phyloP scores from a whole-genome alignment of 331 rosid genomes.

The Malus hybrid region DNA sequence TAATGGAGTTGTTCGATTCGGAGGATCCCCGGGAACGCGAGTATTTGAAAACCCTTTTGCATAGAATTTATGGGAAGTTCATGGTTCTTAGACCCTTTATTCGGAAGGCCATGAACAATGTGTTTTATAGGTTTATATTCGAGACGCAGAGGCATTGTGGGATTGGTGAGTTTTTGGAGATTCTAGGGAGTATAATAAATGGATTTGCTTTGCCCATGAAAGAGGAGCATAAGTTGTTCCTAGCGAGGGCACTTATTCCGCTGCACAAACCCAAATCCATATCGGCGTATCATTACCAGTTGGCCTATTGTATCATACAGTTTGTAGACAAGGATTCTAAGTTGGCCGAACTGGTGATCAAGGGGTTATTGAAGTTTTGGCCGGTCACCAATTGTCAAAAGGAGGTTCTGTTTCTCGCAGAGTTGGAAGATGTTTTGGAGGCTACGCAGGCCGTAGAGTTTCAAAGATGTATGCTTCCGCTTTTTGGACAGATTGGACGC shows the following conservation, averaged over 20 bases:
- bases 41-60: conserved; percentile 53
- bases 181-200: conserved; percentile 53
- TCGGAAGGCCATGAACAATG: conserved; percentile 51
- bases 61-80: conserved; percentile 57
- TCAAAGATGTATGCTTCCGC: conserved; percentile 34
- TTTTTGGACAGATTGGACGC: conserved; percentile 53
- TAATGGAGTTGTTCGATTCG: conserved; percentile 58
- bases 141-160: conserved; percentile 63
- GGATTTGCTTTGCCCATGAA: conserved; percentile 68
- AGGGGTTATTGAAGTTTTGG: conserved; percentile 60
- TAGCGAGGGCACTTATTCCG: conserved; percentile 49
- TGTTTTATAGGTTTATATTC: conserved; percentile 54
- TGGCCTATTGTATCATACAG: conserved; percentile 53
- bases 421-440: conserved; percentile 58
- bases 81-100: conserved; percentile 64
- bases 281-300: conserved; percentile 40
- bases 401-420: conserved; percentile 60
- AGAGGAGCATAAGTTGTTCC: conserved; percentile 60
- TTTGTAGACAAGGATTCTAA: conserved; percentile 60
- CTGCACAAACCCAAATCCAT: conserved; percentile 53
- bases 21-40: conserved; percentile 63
- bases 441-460: conserved; percentile 39
- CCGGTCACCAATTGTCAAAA: conserved; percentile 59
- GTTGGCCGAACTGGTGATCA: conserved; percentile 57
- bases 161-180: conserved; percentile 54